Conservation (phyloP, 441 rosid species). For the Mallotus repandus region DNA sequence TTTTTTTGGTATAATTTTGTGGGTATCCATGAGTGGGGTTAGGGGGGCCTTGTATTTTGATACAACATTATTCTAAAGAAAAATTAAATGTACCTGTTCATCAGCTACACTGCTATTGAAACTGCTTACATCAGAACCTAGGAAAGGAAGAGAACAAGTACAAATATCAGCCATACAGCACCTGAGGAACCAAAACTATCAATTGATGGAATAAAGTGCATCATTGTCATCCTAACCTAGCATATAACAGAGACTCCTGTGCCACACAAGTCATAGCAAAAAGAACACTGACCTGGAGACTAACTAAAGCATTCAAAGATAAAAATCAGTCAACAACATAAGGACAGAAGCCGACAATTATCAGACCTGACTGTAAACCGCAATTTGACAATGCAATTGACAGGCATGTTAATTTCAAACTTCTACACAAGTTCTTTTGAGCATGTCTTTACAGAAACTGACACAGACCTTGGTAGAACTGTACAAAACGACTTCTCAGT, state of each 20-base stretch:
- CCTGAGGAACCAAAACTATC: constrained; percentile 14
- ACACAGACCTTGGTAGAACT: neutral
- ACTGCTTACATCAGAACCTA: constrained; percentile 78
- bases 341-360: constrained; percentile 6
- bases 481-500: neutral
- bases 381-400: neutral
- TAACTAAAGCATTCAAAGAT: neutral
- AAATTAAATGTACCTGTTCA: constrained; percentile 69
- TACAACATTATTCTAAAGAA: constrained; percentile 20
- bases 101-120: constrained; percentile 95
- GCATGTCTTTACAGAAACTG: neutral
- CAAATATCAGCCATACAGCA: constrained; percentile 20
- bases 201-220: neutral
- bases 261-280: constrained; percentile 5
- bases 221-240: constrained; percentile 1
- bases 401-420: neutral
- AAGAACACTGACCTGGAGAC: neutral
- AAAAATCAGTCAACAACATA: neutral
- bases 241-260: constrained; percentile 11
- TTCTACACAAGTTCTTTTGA: neutral
- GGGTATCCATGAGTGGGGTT: too few relatives aligned
- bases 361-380: neutral
- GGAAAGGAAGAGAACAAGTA: constrained; percentile 19
- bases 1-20: too few relatives aligned
- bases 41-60: neutral